A percentile compares a stretch with the other conserved stretches of the same genome.
These are phyloP conservation scores for Podospora tetraspora DNA, from an alignment of 495 filamentous ascomycete genomes.

Conservation along the genomic window DNA sequence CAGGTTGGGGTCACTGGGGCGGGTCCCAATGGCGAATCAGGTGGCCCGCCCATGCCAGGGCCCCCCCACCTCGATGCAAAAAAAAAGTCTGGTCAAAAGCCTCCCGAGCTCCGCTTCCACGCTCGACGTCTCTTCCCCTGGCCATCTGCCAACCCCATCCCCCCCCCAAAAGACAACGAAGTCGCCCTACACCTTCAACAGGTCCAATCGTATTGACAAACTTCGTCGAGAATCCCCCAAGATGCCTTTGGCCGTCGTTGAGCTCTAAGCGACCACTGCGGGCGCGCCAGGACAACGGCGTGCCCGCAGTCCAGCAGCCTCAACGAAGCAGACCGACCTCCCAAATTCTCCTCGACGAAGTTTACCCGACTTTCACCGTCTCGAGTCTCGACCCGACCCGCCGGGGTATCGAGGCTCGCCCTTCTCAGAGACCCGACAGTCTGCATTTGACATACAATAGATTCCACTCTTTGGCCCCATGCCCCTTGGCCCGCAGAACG, in stretches of 20 bases:
- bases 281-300: constrained; percentile 46
- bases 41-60: constrained; percentile 2
- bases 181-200: constrained; percentile 51
- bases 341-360: constrained; percentile 69
- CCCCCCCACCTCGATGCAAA: constrained; percentile 21
- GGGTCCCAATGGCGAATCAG: constrained; percentile 11
- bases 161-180: constrained; percentile 58
- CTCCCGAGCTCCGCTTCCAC: constrained; percentile 27
- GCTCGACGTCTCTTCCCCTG: constrained; percentile 32
- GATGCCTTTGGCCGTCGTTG: constrained; percentile 84
- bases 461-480: constrained; percentile 21
- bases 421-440: constrained; percentile 17
- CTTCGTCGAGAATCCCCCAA: constrained; percentile 70
- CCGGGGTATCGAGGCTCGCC: constrained; percentile 6
- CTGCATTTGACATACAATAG: constrained; percentile 31
- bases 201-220: constrained; percentile 40
- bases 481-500: constrained; percentile 10
- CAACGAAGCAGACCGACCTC: constrained; percentile 60
- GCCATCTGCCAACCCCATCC: constrained; percentile 32
- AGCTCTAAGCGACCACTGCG: constrained; percentile 91
- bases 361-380: constrained; percentile 47
- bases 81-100: constrained; percentile 36
- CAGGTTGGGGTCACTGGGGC: neutral
- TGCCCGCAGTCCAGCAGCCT: constrained; percentile 72
- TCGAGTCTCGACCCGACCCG: constrained; percentile 27